phyloP scores from a whole-genome alignment of 305 asterid genomes.

The Fraxinus velutina region DNA sequence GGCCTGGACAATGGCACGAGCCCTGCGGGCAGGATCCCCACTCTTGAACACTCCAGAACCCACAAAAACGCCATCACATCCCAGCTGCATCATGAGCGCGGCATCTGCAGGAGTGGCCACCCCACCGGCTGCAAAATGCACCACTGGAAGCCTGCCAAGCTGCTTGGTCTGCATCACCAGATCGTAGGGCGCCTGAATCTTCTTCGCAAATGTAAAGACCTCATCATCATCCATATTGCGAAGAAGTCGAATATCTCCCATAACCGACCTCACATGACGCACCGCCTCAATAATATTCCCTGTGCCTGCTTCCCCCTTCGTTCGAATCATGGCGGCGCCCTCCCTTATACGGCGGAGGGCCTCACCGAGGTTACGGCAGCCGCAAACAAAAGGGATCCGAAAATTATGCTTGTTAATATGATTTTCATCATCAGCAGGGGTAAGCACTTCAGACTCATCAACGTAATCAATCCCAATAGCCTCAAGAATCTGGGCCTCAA shows the following conservation, averaged over 20 bases:
- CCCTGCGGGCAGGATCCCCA: slow-evolving; percentile 83
- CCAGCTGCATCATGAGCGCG: slow-evolving; percentile 94
- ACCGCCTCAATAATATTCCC: slow-evolving; percentile 92
- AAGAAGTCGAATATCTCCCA: slow-evolving; percentile 84
- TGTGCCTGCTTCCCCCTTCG: slow-evolving; percentile 94
- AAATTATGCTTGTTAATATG: slow-evolving; percentile 95
- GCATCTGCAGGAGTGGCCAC: slow-evolving; percentile 99
- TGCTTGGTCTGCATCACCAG: slow-evolving; percentile 96
- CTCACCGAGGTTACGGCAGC: slow-evolving; percentile 96
- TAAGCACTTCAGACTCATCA: slow-evolving; percentile 87
- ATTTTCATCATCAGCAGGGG: slow-evolving; percentile 77
- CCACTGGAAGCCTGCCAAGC: slow-evolving; percentile 87
- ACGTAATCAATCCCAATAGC: slow-evolving; percentile 89
- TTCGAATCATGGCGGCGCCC: slow-evolving; percentile 98
- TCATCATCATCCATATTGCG: slow-evolving; percentile 97
- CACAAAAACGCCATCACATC: slow-evolving; percentile 94
- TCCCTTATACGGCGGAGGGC: slow-evolving; percentile 87
- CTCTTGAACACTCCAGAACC: slow-evolving; percentile 94
- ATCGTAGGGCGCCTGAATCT: slow-evolving; percentile 79
- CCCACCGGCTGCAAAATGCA: slow-evolving; percentile 96
- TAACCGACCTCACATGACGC: slow-evolving; percentile 85
- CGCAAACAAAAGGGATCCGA: slow-evolving; percentile 94
- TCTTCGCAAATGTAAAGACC: slow-evolving; percentile 82
- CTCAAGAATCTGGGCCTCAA: slow-evolving; percentile 92
- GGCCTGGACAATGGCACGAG: slow-evolving; percentile 93